Evolutionary conservation across 768 basidiomycete species (phyloP).

Genomic region (Hygrocybe punicea): DNA sequence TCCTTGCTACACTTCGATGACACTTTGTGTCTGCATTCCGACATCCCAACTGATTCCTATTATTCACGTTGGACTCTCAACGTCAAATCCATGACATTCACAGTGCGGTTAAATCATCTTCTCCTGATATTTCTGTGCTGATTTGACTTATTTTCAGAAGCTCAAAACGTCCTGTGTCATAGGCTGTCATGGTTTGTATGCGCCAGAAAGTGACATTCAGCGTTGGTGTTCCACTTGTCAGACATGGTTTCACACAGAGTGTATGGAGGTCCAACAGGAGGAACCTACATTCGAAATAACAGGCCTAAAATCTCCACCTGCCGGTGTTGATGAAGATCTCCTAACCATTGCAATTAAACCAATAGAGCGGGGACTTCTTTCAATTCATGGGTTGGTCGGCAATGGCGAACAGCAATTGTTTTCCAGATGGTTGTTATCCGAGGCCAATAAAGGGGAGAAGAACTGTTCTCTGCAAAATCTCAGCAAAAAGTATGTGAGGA

Average conservation of each 20-base stretch:
- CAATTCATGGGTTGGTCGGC: background rate
- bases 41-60: background rate
- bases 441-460: background rate
- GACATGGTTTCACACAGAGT: too few relatives aligned
- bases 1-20: background rate
- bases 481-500: background rate
- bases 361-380: background rate
- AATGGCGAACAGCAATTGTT: background rate
- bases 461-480: background rate
- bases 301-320: background rate
- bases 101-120: background rate
- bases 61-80: background rate
- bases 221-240: background rate
- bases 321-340: background rate
- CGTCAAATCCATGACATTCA: background rate
- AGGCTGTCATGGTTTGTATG: too few relatives aligned
- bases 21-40: background rate
- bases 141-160: too few relatives aligned
- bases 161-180: too few relatives aligned
- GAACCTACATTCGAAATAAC: background rate
- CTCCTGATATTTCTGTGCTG: background rate
- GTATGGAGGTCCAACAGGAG: background rate
- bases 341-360: background rate
- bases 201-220: background rate
- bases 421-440: background rate